Evolutionary conservation across 371 early-diverging fungal species (phyloP).

Genomic region (Zopfochytrium polystomum): DNA sequence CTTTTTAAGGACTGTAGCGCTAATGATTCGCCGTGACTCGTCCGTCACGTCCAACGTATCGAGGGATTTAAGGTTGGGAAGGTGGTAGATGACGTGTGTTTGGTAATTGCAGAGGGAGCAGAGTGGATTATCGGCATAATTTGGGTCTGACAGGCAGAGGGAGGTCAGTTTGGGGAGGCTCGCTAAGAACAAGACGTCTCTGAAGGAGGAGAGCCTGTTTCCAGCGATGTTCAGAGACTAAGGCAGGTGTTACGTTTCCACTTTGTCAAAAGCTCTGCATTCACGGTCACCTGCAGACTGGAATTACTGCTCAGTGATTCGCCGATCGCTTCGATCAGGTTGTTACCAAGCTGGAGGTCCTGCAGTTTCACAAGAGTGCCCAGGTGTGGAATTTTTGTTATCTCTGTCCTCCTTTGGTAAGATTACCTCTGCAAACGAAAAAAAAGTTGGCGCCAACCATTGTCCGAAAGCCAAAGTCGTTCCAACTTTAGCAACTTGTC

Average conservation of each 20-base stretch:
- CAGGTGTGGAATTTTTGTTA: slow-evolving; percentile 34
- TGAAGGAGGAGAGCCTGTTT: slow-evolving; percentile 48
- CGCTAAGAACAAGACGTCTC: slow-evolving; percentile 47
- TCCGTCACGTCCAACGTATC: slow-evolving; percentile 52
- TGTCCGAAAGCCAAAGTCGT: slow-evolving; percentile 47
- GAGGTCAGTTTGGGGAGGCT: slow-evolving; percentile 40
- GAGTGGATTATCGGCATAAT: slow-evolving; percentile 52
- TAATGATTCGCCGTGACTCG: slow-evolving; percentile 47
- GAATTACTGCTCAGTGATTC: slow-evolving; percentile 42
- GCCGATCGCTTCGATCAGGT: slow-evolving; percentile 42
- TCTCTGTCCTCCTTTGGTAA: slow-evolving; percentile 23
- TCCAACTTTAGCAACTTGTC: slow-evolving; percentile 38
- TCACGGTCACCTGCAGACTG: slow-evolving; percentile 34
- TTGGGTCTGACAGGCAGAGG: slow-evolving; percentile 48
- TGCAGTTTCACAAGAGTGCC: slow-evolving; percentile 29
- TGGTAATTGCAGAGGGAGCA: slow-evolving; percentile 55
- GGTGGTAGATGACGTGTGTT: slow-evolving; percentile 53
- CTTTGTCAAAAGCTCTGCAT: background rate
- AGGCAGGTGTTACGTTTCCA: background rate
- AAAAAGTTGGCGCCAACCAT: slow-evolving; percentile 32
- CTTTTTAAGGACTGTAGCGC: slow-evolving; percentile 55
- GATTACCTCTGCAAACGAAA: background rate
- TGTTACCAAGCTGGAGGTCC: slow-evolving; percentile 48
- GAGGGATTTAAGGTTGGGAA: slow-evolving; percentile 41
- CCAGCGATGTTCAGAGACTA: slow-evolving; percentile 51